Conservation (phyloP, 768 basidiomycete species). For the Naganishia vaughanmartiniae region DNA sequence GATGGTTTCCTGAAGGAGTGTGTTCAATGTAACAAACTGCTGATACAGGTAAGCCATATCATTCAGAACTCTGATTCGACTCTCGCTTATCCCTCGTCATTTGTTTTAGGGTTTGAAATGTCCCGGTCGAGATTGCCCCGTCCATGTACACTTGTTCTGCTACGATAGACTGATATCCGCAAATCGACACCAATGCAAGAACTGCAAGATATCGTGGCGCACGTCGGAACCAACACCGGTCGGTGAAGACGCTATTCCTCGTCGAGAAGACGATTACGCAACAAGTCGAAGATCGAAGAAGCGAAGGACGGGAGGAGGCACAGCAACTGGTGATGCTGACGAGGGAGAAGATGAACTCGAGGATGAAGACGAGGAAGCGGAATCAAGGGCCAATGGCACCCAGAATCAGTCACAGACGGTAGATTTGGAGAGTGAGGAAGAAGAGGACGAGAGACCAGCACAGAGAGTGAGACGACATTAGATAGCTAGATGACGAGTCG, state of each 20-base stretch:
- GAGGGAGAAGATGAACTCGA: conserved; percentile 34
- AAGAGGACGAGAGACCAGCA: conserved; percentile 8
- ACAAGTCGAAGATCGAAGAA: conserved; percentile 29
- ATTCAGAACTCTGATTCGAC: not conserved
- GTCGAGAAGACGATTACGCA: conserved; percentile 35
- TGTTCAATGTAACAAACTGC: conserved; percentile 37
- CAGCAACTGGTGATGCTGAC: conserved; percentile 18
- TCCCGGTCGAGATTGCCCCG: conserved; percentile 34
- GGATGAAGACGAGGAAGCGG: conserved; percentile 22
- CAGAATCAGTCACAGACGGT: conserved; percentile 3
- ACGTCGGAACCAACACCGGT: conserved; percentile 32
- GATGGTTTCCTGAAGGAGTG: conserved; percentile 37
- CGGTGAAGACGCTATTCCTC: conserved; percentile 42
- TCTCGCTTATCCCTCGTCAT: too few species aligned
- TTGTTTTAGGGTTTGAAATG: conserved; percentile 3
- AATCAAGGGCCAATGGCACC: not conserved
- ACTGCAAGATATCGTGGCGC: conserved; percentile 35
- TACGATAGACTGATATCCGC: conserved; percentile 31
- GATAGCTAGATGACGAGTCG: too few species aligned
- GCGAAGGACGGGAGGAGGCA: conserved; percentile 17
- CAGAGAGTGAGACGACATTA: conserved; percentile 12
- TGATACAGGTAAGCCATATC: conserved; percentile 40
- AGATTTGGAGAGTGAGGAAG: conserved; percentile 12
- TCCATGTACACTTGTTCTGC: conserved; percentile 43
- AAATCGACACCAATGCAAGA: conserved; percentile 34